Evolutionary conservation across 2,329 filamentous ascomycete species (phyloP).

Genomic region (Arthrinium puccinioides): DNA sequence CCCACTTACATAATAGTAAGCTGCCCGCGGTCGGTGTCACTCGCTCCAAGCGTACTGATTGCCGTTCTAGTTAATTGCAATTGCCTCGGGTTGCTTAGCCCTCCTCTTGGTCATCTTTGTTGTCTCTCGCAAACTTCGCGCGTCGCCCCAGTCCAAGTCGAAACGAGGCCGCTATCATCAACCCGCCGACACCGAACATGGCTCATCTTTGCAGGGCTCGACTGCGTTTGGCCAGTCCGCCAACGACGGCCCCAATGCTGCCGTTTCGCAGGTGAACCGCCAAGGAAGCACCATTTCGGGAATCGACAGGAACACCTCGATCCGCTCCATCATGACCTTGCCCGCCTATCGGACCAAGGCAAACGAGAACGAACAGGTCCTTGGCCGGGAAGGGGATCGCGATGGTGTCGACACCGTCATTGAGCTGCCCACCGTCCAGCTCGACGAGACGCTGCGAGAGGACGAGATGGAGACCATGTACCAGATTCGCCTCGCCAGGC

Average conservation of each 20-base stretch:
- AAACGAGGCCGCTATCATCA: conserved; percentile 24
- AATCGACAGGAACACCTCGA: conserved; percentile 78
- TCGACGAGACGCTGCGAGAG: conserved; percentile 72
- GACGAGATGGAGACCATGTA: conserved; percentile 91
- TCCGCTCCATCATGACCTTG: conserved; percentile 90
- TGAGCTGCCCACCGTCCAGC: conserved; percentile 73
- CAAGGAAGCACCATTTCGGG: no score
- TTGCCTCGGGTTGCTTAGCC: no score
- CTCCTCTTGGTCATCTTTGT: no score
- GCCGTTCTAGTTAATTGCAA: no score
- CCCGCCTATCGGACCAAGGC: conserved; percentile 74
- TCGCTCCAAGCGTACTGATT: no score
- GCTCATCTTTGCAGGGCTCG: background rate
- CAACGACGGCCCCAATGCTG: conserved; percentile 7
- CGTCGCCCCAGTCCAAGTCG: no score
- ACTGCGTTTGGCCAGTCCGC: conserved; percentile 3
- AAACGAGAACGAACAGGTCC: conserved; percentile 68
- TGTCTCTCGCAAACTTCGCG: no score
- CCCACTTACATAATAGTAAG: no score
- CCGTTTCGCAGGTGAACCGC: conserved; percentile 18
- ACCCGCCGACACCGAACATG: conserved; percentile 9
- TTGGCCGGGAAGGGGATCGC: conserved; percentile 85
- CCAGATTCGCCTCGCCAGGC: conserved; percentile 74
- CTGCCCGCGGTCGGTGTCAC: no score
- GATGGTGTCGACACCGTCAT: conserved; percentile 87